Percentiles rank a stretch among this genome's conserved stretches.
Conservation (phyloP, 768 basidiomycete species). For the Leccinum broughii region DNA sequence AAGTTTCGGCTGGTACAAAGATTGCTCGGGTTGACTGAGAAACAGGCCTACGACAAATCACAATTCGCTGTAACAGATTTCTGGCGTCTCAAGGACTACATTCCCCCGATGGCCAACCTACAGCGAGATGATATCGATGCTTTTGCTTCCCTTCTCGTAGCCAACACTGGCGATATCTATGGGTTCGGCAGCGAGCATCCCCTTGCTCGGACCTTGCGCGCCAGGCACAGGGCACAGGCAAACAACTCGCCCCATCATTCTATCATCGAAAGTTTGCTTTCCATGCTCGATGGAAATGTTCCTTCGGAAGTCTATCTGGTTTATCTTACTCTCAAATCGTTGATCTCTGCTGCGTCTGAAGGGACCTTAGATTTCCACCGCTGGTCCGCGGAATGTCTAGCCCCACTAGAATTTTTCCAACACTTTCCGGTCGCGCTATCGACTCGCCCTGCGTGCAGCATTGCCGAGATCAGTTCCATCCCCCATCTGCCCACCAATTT, state of each 20-base stretch:
- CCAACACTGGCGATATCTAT: conserved; percentile 59
- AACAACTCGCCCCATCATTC: conserved; percentile 43
- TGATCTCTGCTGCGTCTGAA: conserved; percentile 43
- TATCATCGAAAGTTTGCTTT: conserved; percentile 53
- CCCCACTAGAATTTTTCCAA: conserved; percentile 51
- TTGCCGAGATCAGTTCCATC: conserved; percentile 38
- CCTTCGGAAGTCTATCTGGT: conserved; percentile 53
- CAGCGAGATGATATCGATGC: conserved; percentile 69
- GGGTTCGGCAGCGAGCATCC: conserved; percentile 58
- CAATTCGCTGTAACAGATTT: conserved; percentile 65
- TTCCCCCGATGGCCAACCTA: conserved; percentile 56
- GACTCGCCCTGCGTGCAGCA: conserved; percentile 31
- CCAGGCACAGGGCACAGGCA: conserved; percentile 33
- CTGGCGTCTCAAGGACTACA: conserved; percentile 82
- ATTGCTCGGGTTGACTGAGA: conserved; percentile 50
- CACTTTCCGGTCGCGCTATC: conserved; percentile 42
- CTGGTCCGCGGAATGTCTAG: conserved; percentile 43
- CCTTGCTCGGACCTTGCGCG: conserved; percentile 42
- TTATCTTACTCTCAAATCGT: conserved; percentile 63
- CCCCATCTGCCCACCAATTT: conserved; percentile 51
- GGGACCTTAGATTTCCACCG: conserved; percentile 30
- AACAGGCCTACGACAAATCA: conserved; percentile 38
- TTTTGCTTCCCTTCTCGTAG: conserved; percentile 64
- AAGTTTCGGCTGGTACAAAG: conserved; percentile 77
- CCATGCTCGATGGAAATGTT: conserved; percentile 55